Evolutionary conservation across 192 early-diverging fungal genomes (phyloP), one percentile per base, ranked within the genome.

Genomic region (Backusella tarrabulga): DNA sequence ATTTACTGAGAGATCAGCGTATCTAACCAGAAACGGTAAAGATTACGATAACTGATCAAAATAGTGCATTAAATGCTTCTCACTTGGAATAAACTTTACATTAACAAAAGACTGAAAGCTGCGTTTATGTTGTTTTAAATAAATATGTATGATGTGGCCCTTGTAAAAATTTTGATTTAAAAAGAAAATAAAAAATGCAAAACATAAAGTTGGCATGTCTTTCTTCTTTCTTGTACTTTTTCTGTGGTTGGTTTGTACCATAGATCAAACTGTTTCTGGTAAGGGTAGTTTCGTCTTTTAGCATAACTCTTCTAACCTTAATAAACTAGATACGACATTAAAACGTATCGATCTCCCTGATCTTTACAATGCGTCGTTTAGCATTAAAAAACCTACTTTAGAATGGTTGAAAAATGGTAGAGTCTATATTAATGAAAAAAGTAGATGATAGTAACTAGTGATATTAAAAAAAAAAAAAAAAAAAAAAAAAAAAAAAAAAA

Each of bases 341-440:
- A 76, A 19, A 1, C 67, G 68, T 32, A 35, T 70, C 38, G 75
- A 70, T 52, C 52, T 76, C 34, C 40, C 68, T 6, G 75, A 76
- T 17, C 40, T 76, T 21, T 76, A 69, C 23, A 76, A 76, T 14
- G 12, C 67, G 17, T 14, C 67, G 2, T 76, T 76, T 23, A 35
- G 8, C 11, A 42, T 68, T 35, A 35, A 32, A 12, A 67, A 68
- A n/a, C 44, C 75, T 17, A 23, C 12, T 3, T 35, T 76, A 23
- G 75, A 69, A n/a, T 76, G 75, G 75, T 46, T 76, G 8, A 67
- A 76, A 21, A 76, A 76, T 35, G 67, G 68, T 70, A 70, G 12
- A 74, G 63, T 76, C 17, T 50, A n/a, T 15, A 50, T 6, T 50
- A 50, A 50, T 50, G 15, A 34, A 23, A n/a, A 19, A 29, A 34